A percentile compares a stretch with the other conserved stretches of the same genome.
Conservation (phyloP, 768 basidiomycete species). For the Suillus placidus region DNA sequence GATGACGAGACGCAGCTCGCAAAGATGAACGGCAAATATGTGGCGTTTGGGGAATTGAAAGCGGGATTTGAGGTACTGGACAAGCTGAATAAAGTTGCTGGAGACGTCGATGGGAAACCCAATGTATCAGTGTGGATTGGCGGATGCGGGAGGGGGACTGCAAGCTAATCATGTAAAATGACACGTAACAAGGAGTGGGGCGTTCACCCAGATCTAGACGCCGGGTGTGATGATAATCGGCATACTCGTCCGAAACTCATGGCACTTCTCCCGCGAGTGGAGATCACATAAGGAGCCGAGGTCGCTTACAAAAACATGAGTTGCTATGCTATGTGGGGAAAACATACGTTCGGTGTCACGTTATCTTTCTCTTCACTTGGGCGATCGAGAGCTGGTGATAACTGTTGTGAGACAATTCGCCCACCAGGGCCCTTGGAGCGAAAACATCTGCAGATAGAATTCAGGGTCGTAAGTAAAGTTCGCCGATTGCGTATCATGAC, state of each 20-base stretch:
- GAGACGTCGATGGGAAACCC: slow-evolving; percentile 38
- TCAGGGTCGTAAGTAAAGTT: slow-evolving; percentile 2
- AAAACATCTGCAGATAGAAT: background rate
- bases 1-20: slow-evolving; percentile 42
- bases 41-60: slow-evolving; percentile 44
- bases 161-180: background rate
- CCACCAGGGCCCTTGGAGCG: background rate
- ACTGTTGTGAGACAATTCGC: background rate
- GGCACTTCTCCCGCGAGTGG: background rate
- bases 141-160: slow-evolving; percentile 35
- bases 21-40: slow-evolving; percentile 54
- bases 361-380: background rate
- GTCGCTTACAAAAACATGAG: background rate
- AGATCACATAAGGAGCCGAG: background rate
- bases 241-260: background rate
- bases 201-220: background rate
- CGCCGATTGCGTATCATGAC: background rate
- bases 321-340: background rate
- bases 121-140: slow-evolving; percentile 47
- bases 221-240: background rate
- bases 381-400: background rate
- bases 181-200: slow-evolving; percentile 1
- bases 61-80: slow-evolving; percentile 38
- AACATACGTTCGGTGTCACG: background rate
- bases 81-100: slow-evolving; percentile 36